These are phyloP conservation scores for Aspergillus steynii DNA, from an alignment of 495 filamentous ascomycete species.

Conservation along the genomic window DNA sequence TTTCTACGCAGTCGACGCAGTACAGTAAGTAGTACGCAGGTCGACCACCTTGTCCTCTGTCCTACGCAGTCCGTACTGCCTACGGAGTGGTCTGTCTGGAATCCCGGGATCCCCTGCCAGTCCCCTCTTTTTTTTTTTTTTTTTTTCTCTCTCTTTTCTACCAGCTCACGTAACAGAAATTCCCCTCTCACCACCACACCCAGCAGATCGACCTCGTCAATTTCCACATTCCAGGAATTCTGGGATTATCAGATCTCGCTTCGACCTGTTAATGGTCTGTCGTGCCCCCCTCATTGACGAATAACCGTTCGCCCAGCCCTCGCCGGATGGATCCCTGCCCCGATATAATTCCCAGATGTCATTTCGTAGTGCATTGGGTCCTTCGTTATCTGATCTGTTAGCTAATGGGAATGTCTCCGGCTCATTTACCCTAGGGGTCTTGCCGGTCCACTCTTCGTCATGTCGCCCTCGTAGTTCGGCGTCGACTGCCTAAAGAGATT, in stretches of 20 bases:
- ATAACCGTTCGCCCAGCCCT: constrained; percentile 12
- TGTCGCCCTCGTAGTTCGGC: not conserved
- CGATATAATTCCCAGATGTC: constrained; percentile 14
- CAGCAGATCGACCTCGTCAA: constrained; percentile 9
- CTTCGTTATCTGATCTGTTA: constrained; percentile 28
- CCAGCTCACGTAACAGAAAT: constrained; percentile 15
- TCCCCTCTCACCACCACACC: not conserved
- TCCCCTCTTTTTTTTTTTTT: not conserved
- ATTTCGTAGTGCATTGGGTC: constrained; percentile 11
- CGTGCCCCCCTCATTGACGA: constrained; percentile 9
- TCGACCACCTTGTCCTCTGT: too few species aligned
- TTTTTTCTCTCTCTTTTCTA: not conserved
- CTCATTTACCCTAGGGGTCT: not conserved
- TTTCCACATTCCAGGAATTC: constrained; percentile 9
- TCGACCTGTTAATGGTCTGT: constrained; percentile 13
- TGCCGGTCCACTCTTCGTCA: constrained; percentile 11
- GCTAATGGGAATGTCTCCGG: constrained; percentile 9
- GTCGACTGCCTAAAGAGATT: not conserved
- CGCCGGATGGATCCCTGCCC: constrained; percentile 18
- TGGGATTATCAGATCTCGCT: constrained; percentile 25
- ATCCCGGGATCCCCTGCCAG: too few species aligned
- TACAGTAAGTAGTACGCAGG: too few species aligned
- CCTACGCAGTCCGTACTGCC: too few species aligned
- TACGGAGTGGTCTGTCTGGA: too few species aligned
- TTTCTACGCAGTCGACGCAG: too few species aligned